phyloP scores from a whole-genome alignment of 495 filamentous ascomycete genomes.

The Talaromyces nanjingensis region DNA sequence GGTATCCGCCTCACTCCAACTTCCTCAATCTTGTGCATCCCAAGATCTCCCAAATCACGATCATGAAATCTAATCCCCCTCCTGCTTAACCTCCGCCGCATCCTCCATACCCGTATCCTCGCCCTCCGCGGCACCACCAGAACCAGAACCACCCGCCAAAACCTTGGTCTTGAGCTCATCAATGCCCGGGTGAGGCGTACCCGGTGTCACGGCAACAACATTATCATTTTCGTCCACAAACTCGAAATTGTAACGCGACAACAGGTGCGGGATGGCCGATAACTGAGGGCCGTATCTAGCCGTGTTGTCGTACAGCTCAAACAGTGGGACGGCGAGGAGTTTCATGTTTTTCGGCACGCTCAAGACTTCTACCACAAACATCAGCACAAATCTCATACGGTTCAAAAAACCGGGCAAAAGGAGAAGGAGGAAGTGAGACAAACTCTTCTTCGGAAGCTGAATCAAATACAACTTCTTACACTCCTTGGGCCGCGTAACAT shows the following conservation, averaged over 20 bases:
- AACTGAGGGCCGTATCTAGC: conserved; percentile 91
- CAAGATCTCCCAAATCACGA: not conserved
- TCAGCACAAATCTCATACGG: not conserved
- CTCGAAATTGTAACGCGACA: conserved; percentile 94
- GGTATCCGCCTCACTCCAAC: not conserved
- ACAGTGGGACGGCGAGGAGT: conserved; percentile 88
- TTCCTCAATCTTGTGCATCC: not conserved
- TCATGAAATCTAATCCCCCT: not conserved
- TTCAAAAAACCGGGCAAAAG: conserved; percentile 13
- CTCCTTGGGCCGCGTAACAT: conserved; percentile 94
- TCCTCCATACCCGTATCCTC: conserved; percentile 39
- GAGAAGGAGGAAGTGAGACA: conserved; percentile 13
- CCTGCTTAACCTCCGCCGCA: conserved; percentile 19
- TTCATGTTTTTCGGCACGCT: conserved; percentile 99
- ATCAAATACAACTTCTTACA: conserved; percentile 99
- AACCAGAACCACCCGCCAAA: conserved; percentile 54
- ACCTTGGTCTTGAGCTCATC: conserved; percentile 60
- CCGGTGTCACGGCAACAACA: conserved; percentile 80
- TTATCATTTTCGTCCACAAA: conserved; percentile 94
- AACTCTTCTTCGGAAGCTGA: conserved; percentile 85
- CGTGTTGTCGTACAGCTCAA: conserved; percentile 97
- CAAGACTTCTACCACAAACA: conserved; percentile 64
- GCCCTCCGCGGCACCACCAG: conserved; percentile 18
- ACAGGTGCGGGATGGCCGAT: conserved; percentile 87
- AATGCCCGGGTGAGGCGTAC: conserved; percentile 36